Conservation (phyloP, 163 green algal species). For the Chlamydomonas reinhardtii region DNA sequence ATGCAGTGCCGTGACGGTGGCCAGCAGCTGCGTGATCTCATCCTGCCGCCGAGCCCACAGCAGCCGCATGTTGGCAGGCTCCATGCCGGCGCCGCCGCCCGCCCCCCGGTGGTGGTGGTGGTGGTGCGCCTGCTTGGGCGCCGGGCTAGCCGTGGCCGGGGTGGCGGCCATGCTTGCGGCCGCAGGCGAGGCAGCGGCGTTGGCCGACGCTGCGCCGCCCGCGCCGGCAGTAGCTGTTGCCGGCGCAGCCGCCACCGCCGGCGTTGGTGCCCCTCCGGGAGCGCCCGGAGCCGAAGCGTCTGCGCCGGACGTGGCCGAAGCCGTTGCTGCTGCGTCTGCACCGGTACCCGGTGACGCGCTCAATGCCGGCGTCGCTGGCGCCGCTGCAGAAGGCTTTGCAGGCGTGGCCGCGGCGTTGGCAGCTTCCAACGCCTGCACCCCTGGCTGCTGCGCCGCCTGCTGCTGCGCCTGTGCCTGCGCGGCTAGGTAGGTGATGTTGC, state of each 20-base stretch:
- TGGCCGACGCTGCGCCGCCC: too few relatives aligned
- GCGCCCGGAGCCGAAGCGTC: too few relatives aligned
- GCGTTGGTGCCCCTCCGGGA: too few relatives aligned
- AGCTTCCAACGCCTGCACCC: neutral
- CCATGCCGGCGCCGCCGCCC: neutral
- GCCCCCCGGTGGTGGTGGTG: neutral
- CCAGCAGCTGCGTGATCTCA: conserved; percentile 57
- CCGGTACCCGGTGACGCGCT: too few relatives aligned
- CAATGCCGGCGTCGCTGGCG: neutral
- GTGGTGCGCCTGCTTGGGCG: neutral
- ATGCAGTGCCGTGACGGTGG: conserved; percentile 46
- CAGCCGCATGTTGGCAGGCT: conserved; percentile 5
- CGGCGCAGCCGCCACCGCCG: too few relatives aligned
- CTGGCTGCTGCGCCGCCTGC: neutral
- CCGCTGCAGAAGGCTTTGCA: neutral
- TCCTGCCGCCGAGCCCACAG: conserved; percentile 48
- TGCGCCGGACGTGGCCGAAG: too few relatives aligned
- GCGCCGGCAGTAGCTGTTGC: too few relatives aligned
- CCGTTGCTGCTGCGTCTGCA: neutral
- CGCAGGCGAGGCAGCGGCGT: too few relatives aligned
- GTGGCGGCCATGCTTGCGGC: too few relatives aligned
- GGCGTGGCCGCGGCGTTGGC: neutral
- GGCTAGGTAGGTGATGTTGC: conserved; percentile 37
- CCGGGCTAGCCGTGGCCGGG: neutral
- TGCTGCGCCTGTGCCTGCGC: conserved; percentile 18